Evolutionary conservation across 371 early-diverging fungal species (phyloP).

Genomic region (Cokeromyces recurvatus): DNA sequence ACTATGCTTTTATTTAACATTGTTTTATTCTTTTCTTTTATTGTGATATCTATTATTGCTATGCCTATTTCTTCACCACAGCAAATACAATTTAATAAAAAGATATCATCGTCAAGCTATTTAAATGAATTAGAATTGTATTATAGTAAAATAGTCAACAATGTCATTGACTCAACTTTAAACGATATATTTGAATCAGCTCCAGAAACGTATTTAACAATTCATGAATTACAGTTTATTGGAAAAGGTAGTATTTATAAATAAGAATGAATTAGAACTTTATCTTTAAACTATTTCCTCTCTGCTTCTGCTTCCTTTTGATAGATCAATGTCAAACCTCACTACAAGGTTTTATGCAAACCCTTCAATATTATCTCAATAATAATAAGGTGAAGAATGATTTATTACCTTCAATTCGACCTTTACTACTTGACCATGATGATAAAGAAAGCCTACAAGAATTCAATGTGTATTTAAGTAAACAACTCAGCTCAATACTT

Average conservation of each 20-base stretch:
- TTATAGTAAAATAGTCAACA: slow-evolving; percentile 4
- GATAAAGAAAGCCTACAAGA: neutral
- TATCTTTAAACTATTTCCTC: neutral
- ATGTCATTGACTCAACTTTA: slow-evolving; percentile 4
- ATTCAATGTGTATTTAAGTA: slow-evolving; percentile 19
- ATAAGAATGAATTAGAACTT: neutral
- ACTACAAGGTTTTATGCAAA: slow-evolving; percentile 14
- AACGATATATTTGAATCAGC: slow-evolving; percentile 10
- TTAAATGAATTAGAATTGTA: too few relatives aligned
- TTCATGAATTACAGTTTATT: slow-evolving; percentile 17
- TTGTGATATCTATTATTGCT: too few relatives aligned
- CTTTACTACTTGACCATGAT: too few relatives aligned
- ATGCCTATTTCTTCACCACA: too few relatives aligned
- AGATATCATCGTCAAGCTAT: too few relatives aligned
- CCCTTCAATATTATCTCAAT: slow-evolving; percentile 22
- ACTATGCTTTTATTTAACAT: too few relatives aligned
- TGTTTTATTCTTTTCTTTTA: too few relatives aligned
- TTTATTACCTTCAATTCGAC: slow-evolving; percentile 23
- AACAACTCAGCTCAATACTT: slow-evolving; percentile 23
- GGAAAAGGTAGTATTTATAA: slow-evolving; percentile 9
- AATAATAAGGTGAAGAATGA: slow-evolving; percentile 14
- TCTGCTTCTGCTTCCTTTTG: too few relatives aligned
- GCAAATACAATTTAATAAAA: too few relatives aligned
- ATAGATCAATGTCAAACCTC: slow-evolving; percentile 19
- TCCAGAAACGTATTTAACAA: slow-evolving; percentile 15